phyloP scores from a whole-genome alignment of 345 rosid genomes.

The Salix exigua region DNA sequence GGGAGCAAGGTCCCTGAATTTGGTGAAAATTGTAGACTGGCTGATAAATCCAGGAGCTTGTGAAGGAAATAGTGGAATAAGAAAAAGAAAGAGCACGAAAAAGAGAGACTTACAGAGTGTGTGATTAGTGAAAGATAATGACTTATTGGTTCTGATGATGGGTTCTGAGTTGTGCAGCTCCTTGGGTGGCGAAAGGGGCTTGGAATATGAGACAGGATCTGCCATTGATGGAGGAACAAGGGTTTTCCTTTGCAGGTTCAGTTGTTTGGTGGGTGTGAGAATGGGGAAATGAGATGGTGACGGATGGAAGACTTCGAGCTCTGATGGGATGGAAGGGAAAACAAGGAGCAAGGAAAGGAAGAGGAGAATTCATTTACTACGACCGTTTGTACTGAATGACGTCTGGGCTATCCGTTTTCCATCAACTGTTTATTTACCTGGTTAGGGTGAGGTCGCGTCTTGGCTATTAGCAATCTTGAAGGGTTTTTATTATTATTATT shows the following conservation, averaged over 20 bases:
- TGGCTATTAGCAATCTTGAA: too few species aligned
- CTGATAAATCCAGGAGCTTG: slow-evolving; percentile 67
- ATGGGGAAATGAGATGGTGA: slow-evolving; percentile 15
- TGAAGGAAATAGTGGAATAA: slow-evolving; percentile 71
- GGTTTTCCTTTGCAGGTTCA: background rate
- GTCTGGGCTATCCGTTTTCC: too few species aligned
- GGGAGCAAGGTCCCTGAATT: slow-evolving; percentile 75
- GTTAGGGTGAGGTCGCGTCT: too few species aligned
- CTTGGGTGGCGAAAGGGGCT: slow-evolving; percentile 23
- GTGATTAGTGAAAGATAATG: slow-evolving; percentile 13
- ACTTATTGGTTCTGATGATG: slow-evolving; percentile 6
- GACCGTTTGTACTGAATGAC: slow-evolving; percentile 24
- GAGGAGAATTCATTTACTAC: slow-evolving; percentile 17
- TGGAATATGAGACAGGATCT: slow-evolving; percentile 28
- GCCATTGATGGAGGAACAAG: slow-evolving; percentile 40
- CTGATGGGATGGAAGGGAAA: slow-evolving; percentile 52
- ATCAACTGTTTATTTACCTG: too few species aligned
- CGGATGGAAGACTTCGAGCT: slow-evolving; percentile 79
- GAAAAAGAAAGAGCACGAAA: slow-evolving; percentile 50
- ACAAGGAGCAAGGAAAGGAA: slow-evolving; percentile 16
- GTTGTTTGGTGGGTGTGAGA: slow-evolving; percentile 4
- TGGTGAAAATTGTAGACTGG: slow-evolving; percentile 36
- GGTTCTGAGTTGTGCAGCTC: slow-evolving; percentile 5
- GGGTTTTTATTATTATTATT: too few species aligned
- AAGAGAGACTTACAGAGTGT: slow-evolving; percentile 53